Percentiles rank a stretch among this genome's conserved stretches.
phyloP scores from a whole-genome alignment of 805 yeast genomes.

The Metschnikowia chrysomelidarum region DNA sequence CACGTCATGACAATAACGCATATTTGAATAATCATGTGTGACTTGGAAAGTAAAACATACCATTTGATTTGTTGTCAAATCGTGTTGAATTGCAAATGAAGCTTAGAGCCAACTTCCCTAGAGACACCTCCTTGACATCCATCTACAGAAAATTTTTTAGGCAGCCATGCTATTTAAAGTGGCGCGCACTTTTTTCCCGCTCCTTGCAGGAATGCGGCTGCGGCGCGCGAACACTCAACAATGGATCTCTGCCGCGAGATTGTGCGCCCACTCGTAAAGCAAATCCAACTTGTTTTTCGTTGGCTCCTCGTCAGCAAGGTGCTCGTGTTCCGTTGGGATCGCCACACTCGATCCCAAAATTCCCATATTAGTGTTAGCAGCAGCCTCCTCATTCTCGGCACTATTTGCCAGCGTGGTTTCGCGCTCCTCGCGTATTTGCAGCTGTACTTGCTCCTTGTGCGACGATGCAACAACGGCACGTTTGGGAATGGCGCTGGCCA shows the following conservation, averaged over 20 bases:
- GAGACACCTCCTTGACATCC: too few relatives aligned
- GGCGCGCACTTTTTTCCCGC: too few relatives aligned
- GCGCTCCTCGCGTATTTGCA: constrained; percentile 13
- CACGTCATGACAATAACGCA: constrained; percentile 52
- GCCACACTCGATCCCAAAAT: constrained; percentile 11
- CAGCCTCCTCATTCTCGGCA: constrained; percentile 20
- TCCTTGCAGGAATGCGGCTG: too few relatives aligned
- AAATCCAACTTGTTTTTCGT: constrained; percentile 7
- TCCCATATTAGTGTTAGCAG: constrained; percentile 11
- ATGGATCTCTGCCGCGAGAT: constrained; percentile 2
- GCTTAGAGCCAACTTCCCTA: too few relatives aligned
- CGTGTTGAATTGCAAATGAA: too few relatives aligned
- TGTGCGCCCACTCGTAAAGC: constrained; percentile 14
- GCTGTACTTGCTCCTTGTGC: constrained; percentile 14
- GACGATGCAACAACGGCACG: constrained; percentile 27
- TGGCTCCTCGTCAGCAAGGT: neutral
- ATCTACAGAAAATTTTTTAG: too few relatives aligned
- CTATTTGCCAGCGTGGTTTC: constrained; percentile 4
- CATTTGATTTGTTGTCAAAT: too few relatives aligned
- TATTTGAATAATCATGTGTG: constrained; percentile 26
- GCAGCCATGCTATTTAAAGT: too few relatives aligned
- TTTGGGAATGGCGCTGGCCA: constrained; percentile 29
- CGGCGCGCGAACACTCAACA: too few relatives aligned
- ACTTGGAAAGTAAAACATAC: constrained; percentile 15
- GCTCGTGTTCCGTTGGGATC: neutral